Evolutionary conservation across 2,329 filamentous ascomycete genomes (phyloP).

Genomic region (Rugonectria rugulosa): DNA sequence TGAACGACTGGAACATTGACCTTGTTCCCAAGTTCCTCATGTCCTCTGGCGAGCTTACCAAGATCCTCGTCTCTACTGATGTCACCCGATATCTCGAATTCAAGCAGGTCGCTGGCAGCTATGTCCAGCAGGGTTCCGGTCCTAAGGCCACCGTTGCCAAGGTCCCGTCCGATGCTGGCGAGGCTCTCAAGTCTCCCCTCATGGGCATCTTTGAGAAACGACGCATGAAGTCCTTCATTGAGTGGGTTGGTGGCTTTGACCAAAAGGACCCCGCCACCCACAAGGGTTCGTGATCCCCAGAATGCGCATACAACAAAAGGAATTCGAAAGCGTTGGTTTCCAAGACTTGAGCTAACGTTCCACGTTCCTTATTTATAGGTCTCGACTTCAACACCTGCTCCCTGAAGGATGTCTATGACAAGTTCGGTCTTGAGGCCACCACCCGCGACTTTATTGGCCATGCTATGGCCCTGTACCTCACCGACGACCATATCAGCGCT

Average conservation of each 20-base stretch:
- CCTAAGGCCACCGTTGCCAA: conserved; percentile 92
- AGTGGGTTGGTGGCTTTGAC: conserved; percentile 92
- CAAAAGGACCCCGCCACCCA: conserved; percentile 82
- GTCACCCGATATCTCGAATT: conserved; percentile 90
- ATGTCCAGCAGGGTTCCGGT: conserved; percentile 87
- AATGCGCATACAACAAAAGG: neutral
- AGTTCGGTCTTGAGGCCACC: conserved; percentile 88
- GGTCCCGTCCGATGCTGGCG: conserved; percentile 90
- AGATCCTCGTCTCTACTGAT: conserved; percentile 97
- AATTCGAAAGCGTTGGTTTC: neutral
- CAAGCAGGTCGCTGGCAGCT: conserved; percentile 95
- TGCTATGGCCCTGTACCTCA: conserved; percentile 95
- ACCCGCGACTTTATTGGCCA: conserved; percentile 98
- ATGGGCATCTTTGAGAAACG: conserved; percentile 99
- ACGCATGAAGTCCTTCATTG: conserved; percentile 93
- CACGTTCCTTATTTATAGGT: conserved; percentile 57
- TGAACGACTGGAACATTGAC: conserved; percentile 99
- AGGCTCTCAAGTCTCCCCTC: conserved; percentile 89
- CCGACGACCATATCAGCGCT: conserved; percentile 83
- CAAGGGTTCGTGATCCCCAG: conserved; percentile 70
- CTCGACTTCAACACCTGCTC: conserved; percentile 80
- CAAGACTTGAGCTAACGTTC: conserved; percentile 22
- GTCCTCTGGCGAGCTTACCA: conserved; percentile 97
- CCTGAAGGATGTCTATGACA: conserved; percentile 99
- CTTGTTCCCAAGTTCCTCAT: conserved; percentile 98